These are phyloP conservation scores for Tetramitus jugosus DNA, from an alignment of 208 protist genomes.

Conservation along the genomic window DNA sequence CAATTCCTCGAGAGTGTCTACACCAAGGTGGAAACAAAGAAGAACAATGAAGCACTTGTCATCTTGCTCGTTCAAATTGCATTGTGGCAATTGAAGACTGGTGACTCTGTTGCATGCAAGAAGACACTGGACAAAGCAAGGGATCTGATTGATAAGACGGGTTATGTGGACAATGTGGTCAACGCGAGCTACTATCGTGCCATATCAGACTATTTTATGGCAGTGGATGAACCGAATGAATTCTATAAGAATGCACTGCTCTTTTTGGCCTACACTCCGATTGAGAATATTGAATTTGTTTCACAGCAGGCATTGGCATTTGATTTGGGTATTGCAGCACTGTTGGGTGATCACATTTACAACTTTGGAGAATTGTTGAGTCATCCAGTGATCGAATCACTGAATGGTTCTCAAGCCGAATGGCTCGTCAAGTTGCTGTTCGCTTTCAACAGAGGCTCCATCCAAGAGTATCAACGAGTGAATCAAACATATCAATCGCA, in stretches of 20 bases:
- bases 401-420: conserved; percentile 40
- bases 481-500: conserved; percentile 14
- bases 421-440: conserved; percentile 56
- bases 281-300: conserved; percentile 39
- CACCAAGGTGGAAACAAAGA: background rate
- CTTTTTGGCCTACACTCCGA: conserved; percentile 50
- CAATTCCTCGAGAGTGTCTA: conserved; percentile 2
- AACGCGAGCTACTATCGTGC: conserved; percentile 17
- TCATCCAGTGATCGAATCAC: conserved; percentile 51
- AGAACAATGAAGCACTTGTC: conserved; percentile 2
- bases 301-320: conserved; percentile 45
- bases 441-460: conserved; percentile 61
- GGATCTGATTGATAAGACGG: background rate
- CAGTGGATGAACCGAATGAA: conserved; percentile 39
- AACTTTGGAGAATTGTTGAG: conserved; percentile 68
- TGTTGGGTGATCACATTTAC: conserved; percentile 57
- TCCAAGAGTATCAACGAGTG: conserved; percentile 43
- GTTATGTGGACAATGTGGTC: conserved; percentile 18
- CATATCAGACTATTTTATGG: conserved; percentile 23
- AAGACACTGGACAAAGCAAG: background rate
- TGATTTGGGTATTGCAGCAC: conserved; percentile 58
- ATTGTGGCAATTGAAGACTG: background rate
- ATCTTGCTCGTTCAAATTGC: conserved; percentile 24
- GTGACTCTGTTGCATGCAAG: conserved; percentile 1
- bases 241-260: conserved; percentile 58